A percentile compares a stretch with the other conserved stretches of the same genome.
Conservation (phyloP, 805 yeast genomes). For the Wickerhamomyces pijperi region DNA sequence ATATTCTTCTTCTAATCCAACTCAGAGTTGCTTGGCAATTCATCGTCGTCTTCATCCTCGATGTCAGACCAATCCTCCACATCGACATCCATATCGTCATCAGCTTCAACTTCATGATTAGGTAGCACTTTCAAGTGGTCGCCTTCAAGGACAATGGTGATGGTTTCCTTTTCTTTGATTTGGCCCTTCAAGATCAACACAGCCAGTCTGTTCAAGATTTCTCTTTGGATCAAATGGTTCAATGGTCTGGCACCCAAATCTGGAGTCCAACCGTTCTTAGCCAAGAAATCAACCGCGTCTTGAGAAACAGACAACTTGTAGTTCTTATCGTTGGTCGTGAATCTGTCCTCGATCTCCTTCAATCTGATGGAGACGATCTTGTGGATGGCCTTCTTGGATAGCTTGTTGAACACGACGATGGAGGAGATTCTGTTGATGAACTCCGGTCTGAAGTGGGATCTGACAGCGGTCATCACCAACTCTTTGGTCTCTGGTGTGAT, state of each 20-base stretch:
- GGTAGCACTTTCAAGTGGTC: conserved; percentile 74
- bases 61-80: conserved; percentile 50
- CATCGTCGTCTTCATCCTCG: conserved; percentile 40
- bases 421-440: conserved; percentile 93
- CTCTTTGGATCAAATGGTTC: conserved; percentile 82
- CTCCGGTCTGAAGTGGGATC: conserved; percentile 91
- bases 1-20: conserved; percentile 3
- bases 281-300: conserved; percentile 71
- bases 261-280: conserved; percentile 78
- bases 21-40: conserved; percentile 1
- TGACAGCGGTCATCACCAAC: conserved; percentile 73
- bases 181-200: conserved; percentile 81
- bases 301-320: conserved; percentile 63
- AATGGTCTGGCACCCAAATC: conserved; percentile 97
- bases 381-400: conserved; percentile 82
- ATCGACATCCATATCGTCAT: conserved; percentile 39
- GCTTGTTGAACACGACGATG: conserved; percentile 84
- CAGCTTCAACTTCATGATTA: conserved; percentile 55
- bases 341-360: conserved; percentile 75
- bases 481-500: conserved; percentile 61
- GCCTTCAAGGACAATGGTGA: conserved; percentile 40
- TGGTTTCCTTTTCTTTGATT: conserved; percentile 78
- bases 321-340: conserved; percentile 73
- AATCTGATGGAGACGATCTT: conserved; percentile 85
- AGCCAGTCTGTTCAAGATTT: conserved; percentile 81